phyloP scores from a whole-genome alignment of 2,329 filamentous ascomycete genomes.

The Aaosphaeria arxii region DNA sequence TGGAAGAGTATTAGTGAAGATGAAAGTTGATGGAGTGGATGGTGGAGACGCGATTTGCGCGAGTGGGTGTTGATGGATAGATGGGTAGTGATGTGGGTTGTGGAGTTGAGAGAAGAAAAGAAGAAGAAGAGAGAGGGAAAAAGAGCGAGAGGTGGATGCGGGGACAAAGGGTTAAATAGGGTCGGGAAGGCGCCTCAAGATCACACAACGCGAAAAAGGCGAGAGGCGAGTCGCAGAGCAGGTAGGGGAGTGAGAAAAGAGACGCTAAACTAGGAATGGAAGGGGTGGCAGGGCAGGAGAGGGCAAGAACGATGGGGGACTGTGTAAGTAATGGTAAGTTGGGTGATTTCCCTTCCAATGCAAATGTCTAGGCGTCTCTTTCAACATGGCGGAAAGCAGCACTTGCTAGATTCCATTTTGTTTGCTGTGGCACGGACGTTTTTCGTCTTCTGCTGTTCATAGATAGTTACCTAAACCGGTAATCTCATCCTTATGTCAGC shows the following conservation, averaged over 20 bases:
- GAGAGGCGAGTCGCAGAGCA: constrained; percentile 3
- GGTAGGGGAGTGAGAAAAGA: background rate
- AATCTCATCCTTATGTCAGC: no score
- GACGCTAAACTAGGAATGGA: constrained; percentile 7
- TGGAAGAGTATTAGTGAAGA: constrained; percentile 25
- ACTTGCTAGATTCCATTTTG: constrained; percentile 1
- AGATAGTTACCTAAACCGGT: background rate
- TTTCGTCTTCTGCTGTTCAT: background rate
- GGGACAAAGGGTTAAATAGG: constrained; percentile 4
- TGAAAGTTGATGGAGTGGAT: constrained; percentile 18
- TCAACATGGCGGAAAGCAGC: constrained; percentile 2
- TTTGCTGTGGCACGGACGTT: constrained; percentile 2
- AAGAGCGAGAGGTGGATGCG: background rate
- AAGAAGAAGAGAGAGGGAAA: constrained; percentile 1
- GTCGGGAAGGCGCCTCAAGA: background rate
- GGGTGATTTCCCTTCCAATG: no score
- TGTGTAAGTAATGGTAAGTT: no score
- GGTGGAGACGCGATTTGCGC: constrained; percentile 9
- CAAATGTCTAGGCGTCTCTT: no score
- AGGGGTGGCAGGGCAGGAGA: constrained; percentile 4
- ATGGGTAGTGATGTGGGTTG: constrained; percentile 4
- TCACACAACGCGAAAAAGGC: no score
- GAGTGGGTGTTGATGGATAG: constrained; percentile 5
- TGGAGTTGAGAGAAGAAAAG: constrained; percentile 3
- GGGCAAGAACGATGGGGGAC: no score